A percentile compares a stretch with the other conserved stretches of the same genome.
Conservation (phyloP, 2,329 filamentous ascomycete genomes). For the Colletotrichum tropicale region DNA sequence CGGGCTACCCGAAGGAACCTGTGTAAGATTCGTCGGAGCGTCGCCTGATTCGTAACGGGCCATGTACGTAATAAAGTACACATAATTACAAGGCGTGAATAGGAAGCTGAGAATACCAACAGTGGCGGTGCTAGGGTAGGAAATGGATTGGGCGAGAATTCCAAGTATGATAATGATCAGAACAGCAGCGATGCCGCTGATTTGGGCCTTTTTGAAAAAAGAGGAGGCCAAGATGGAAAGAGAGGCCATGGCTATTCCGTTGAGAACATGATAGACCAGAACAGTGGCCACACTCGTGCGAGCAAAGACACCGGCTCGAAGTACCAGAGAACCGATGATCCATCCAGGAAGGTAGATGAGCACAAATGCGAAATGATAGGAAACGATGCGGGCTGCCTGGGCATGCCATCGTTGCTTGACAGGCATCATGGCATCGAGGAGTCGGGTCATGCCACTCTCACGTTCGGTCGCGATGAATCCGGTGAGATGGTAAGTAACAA, state of each 20-base stretch:
- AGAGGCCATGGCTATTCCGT: slow-evolving; percentile 78
- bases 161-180: slow-evolving; percentile 77
- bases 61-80: slow-evolving; percentile 78
- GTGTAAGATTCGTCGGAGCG: slow-evolving; percentile 62
- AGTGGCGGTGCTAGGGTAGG: slow-evolving; percentile 62
- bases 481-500: slow-evolving; percentile 84
- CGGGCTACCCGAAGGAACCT: slow-evolving; percentile 66
- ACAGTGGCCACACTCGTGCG: slow-evolving; percentile 69
- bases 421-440: slow-evolving; percentile 92
- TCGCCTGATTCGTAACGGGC: slow-evolving; percentile 76
- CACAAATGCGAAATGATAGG: slow-evolving; percentile 82
- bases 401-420: slow-evolving; percentile 76
- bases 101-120: slow-evolving; percentile 75
- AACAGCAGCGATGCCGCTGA: slow-evolving; percentile 82
- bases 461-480: slow-evolving; percentile 86
- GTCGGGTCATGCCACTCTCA: slow-evolving; percentile 84
- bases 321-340: slow-evolving; percentile 74
- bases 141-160: slow-evolving; percentile 80
- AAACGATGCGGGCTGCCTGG: slow-evolving; percentile 77
- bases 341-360: slow-evolving; percentile 82
- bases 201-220: slow-evolving; percentile 86
- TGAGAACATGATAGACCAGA: slow-evolving; percentile 75
- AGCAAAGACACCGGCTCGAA: slow-evolving; percentile 67
- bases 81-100: slow-evolving; percentile 88
- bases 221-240: slow-evolving; percentile 82